A percentile compares a stretch with the other conserved stretches of the same genome.
Evolutionary conservation across 2,329 filamentous ascomycete genomes (phyloP).

Genomic region (Zasmidium angulare): DNA sequence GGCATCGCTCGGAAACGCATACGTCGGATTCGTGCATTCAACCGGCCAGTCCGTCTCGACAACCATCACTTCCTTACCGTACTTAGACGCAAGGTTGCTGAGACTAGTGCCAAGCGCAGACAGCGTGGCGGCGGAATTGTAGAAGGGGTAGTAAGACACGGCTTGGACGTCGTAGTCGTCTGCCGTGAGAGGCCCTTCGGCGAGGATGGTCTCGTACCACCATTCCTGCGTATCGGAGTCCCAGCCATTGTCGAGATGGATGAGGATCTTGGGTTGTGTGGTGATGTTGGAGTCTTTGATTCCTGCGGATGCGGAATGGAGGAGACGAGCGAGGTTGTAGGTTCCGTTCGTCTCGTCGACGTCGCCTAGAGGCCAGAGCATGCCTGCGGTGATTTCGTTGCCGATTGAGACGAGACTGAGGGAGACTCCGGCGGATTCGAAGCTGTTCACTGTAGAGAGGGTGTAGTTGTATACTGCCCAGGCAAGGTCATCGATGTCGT

Average conservation of each 20-base stretch:
- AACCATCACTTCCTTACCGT: conserved; percentile 30
- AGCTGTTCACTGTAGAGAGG: conserved; percentile 39
- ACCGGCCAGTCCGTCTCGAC: conserved; percentile 35
- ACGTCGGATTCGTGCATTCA: conserved; percentile 28
- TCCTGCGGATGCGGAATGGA: conserved; percentile 32
- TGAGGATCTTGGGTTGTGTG: conserved; percentile 31
- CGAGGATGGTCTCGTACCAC: conserved; percentile 33
- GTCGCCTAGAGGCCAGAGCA: conserved; percentile 37
- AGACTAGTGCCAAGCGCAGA: conserved; percentile 24
- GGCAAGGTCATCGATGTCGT: conserved; percentile 32
- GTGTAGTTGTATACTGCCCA: conserved; percentile 35
- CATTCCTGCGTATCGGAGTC: conserved; percentile 26
- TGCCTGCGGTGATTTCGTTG: conserved; percentile 39
- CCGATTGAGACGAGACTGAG: conserved; percentile 42
- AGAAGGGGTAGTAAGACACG: conserved; percentile 35
- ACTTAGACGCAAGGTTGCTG: conserved; percentile 22
- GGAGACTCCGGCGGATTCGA: conserved; percentile 39
- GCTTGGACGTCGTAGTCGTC: conserved; percentile 31
- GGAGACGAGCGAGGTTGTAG: conserved; percentile 34
- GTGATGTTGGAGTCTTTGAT: conserved; percentile 28
- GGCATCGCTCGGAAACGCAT: conserved; percentile 26
- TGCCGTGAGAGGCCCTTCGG: conserved; percentile 24
- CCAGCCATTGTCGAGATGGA: conserved; percentile 38
- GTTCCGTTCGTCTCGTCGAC: conserved; percentile 29
- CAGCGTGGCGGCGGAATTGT: conserved; percentile 29